Conservation (phyloP, 495 filamentous ascomycete species). For the Aspergillus wentii region DNA sequence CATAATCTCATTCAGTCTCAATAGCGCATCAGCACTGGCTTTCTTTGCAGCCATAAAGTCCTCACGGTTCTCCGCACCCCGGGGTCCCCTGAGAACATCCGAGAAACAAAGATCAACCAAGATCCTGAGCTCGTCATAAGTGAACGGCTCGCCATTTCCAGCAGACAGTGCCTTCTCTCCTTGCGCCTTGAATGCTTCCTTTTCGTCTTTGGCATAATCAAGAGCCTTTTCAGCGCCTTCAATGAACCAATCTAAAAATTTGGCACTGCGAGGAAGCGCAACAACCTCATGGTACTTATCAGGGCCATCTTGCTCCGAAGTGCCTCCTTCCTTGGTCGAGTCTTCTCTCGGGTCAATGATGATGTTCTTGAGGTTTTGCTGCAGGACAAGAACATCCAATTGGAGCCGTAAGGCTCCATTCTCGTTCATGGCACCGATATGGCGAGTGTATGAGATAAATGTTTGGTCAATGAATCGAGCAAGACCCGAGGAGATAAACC, state of each 20-base stretch:
- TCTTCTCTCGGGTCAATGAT: conserved; percentile 34
- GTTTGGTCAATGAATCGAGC: conserved; percentile 64
- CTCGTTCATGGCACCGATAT: conserved; percentile 66
- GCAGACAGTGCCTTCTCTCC: conserved; percentile 31
- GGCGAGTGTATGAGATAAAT: conserved; percentile 58
- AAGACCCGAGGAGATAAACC: conserved; percentile 71
- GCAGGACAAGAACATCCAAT: conserved; percentile 87
- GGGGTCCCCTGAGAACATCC: conserved; percentile 56
- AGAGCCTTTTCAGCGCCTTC: conserved; percentile 69
- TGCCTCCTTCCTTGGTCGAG: conserved; percentile 3
- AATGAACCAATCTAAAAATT: conserved; percentile 77
- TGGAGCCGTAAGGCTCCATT: conserved; percentile 77
- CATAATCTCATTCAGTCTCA: conserved; percentile 75
- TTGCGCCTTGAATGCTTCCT: conserved; percentile 33
- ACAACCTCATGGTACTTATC: conserved; percentile 42
- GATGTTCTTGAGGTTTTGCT: conserved; percentile 93
- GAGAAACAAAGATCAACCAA: conserved; percentile 84
- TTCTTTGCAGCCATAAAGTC: conserved; percentile 68
- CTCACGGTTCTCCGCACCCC: conserved; percentile 63
- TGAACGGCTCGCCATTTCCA: conserved; percentile 51
- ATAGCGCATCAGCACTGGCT: conserved; percentile 66
- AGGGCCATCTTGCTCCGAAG: conserved; percentile 4
- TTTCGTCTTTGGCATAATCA: conserved; percentile 56
- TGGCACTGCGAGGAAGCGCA: conserved; percentile 61
- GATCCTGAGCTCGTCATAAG: conserved; percentile 77